Evolutionary conservation across 257 asterid species (phyloP), one percentile per base, ranked within the genome.

Genomic region (Linderniella brevidens): DNA sequence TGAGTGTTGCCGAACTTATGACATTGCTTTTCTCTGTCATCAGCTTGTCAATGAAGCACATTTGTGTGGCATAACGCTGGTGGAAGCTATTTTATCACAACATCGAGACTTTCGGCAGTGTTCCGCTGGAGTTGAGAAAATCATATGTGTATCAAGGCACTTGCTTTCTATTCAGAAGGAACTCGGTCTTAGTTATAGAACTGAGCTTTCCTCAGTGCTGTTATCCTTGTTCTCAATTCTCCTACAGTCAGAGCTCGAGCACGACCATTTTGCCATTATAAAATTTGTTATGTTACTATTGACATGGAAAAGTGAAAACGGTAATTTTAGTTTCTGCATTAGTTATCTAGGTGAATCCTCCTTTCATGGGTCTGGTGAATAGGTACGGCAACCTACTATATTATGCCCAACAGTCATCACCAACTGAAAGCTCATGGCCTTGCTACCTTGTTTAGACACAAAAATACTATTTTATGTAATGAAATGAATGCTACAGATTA

Each of bases 191-290:
- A 60, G 68, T 64, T 85, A 65, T 62, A 49, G 60, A 45, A 58
- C 73, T 25, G 79, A 70, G 51, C 61, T 67, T 49, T 68, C 84
- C 3, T 68, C 90, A 52, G 71, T 72, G 65, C 52, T 62, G 49
- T 56, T 79, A 49, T 68, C 79, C 67, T 58, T 80, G 63, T 76
- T 84, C 56, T 58, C 68, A 46, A 70, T 70, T 57, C 80, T 90
- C 60, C 57, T 65, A 43, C 75, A 77, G 58, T 71, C 83, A n/a
- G 87, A 90, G 67, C 73, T 90, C 53, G 98, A 90, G 62, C 98
- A 90, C 11, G 98, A 90, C 60, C 96, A 85, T 54, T 58, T 70
- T 71, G 62, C 86, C 63, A 57, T 57, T 48, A 59, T 77, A 67
- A 78, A 67, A 58, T 64, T 85, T 58, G 55, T 67, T 55, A 64